Conservation (phyloP, 2,329 filamentous ascomycete genomes). For the Phaeosphaeriaceae sp. region DNA sequence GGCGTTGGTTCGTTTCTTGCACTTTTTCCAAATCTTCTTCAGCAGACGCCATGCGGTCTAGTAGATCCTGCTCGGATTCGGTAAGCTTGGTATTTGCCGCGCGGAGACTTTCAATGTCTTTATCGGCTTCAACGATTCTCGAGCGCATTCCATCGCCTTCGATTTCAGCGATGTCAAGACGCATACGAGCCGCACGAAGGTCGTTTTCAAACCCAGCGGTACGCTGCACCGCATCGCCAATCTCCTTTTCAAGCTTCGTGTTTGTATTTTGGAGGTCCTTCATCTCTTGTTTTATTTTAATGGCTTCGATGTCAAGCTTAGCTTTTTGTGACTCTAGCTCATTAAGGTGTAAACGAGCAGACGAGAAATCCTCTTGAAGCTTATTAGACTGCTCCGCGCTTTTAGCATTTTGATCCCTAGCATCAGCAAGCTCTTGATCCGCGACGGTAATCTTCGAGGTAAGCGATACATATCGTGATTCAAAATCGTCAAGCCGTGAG, state of each 20-base stretch:
- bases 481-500: constrained; percentile 19
- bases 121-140: constrained; percentile 31
- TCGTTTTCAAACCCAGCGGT: constrained; percentile 25
- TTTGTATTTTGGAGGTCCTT: constrained; percentile 16
- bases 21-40: constrained; percentile 41
- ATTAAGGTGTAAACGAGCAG: constrained; percentile 20
- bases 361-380: constrained; percentile 22
- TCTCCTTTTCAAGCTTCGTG: constrained; percentile 15
- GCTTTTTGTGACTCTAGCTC: constrained; percentile 25
- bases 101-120: constrained; percentile 34
- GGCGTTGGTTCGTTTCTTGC: constrained; percentile 34
- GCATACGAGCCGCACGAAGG: constrained; percentile 24
- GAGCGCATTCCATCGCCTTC: constrained; percentile 25
- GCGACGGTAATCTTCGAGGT: constrained; percentile 15
- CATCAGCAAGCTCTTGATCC: constrained; percentile 15
- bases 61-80: constrained; percentile 37
- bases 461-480: constrained; percentile 23
- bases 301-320: constrained; percentile 25
- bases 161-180: constrained; percentile 30
- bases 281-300: constrained; percentile 17
- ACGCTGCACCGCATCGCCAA: constrained; percentile 4
- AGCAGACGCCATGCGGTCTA: constrained; percentile 33
- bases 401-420: constrained; percentile 20
- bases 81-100: constrained; percentile 34
- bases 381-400: constrained; percentile 11